Base-by-base conservation (phyloP, 176 grass and related monocot species). In the Oryza rufipogon region DNA sequence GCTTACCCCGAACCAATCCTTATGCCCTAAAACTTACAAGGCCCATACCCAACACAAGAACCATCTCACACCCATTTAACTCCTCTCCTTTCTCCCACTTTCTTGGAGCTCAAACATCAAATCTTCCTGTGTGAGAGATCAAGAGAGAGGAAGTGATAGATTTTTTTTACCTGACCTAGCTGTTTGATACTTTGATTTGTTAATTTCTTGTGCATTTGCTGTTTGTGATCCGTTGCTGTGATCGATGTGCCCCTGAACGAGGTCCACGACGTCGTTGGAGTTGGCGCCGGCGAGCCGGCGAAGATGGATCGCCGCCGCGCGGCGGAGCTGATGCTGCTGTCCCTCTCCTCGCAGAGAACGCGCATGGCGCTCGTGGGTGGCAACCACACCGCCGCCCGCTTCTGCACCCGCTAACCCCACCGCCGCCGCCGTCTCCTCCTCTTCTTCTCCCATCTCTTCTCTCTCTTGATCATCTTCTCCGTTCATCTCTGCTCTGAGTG, bases 351-450 rank as follows among this genome's bases (percentile, higher is more conserved):
- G 22, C 81, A 78, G 71, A 75, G 84, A 89, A 68, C 86, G 2
- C 71, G 86, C 67, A 60, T 85, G 13, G 84, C 48, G 45, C 77
- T 94, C 51, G 86, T 89, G 72, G 89, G 89, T 82, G 86, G 84
- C 39, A 94, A 91, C 76, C 89, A 89, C 85, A 91, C 86, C 66
- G 84, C 86, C 36, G 80, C 84, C 38, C 89, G 89, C 79, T 91
- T 94, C 82, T 91, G 86, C 72, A 85, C 84, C 28, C 84, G 89
- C 81, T 94, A 87, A 82, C 66, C 26, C 17, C 44, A 6, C 36
- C 23, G 56, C 17, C 44, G 9, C 25, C 23, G 56, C 6, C 20
- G 26, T n/a, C 66, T 44, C 45, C 14, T 30, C 45, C 25, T 23
- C 42, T 38, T 38, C 36, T 38, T 6, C 4, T 66, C 72, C 86